Base-by-base conservation (phyloP, 2,329 filamentous ascomycete species). In the Venturia carpophila region DNA sequence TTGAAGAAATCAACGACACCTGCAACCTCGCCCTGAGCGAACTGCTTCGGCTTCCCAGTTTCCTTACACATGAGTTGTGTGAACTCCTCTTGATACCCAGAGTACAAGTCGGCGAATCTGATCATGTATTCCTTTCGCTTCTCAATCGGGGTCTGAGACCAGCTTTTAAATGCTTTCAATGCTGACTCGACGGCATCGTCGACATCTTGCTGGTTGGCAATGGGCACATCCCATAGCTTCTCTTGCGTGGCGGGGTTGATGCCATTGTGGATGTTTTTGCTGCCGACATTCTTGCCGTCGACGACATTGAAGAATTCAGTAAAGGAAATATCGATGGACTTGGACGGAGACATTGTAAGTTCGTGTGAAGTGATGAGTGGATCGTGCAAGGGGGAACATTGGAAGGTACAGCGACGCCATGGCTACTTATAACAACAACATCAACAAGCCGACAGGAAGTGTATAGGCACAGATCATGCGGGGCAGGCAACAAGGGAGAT, bases 321-420 rank as follows among this genome's bases (percentile, higher is more conserved):
- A 67, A 71, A 77, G 63, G 69, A 68, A 68, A 77, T 71, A 63
- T 68, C 72, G 62, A 73, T 73, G 21, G 77, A 73, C 68, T 79
- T 79, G 67, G 74, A 75, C 42, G 78, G 77, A 74, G 78, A 79
- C 78, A 79, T 80, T 68, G 64, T 76, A 61, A 68, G 56, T n/a
- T 4, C 11, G 10, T 41, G 24, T 27, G n/a, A 11, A 11, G n/a
- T 47, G 45, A 47, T 9, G 6, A 21, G 45, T 3, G 17, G n/a
- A 45, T 34, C 30, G 6, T 3, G 30, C 30, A 34, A 34, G 30
- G 30, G 30, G 30, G 30, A 34, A 3, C 9, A 39, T 39, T 39
- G 37, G 37, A 11, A 15, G 9, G 9, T n/a, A 47, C n/a, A 47
- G 45, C n/a, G 45, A 47, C n/a, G 45, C 19, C 30, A 19, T 49